Base-by-base conservation (phyloP, 116 monocot genomes). In the Trichopus zeylanicus region DNA sequence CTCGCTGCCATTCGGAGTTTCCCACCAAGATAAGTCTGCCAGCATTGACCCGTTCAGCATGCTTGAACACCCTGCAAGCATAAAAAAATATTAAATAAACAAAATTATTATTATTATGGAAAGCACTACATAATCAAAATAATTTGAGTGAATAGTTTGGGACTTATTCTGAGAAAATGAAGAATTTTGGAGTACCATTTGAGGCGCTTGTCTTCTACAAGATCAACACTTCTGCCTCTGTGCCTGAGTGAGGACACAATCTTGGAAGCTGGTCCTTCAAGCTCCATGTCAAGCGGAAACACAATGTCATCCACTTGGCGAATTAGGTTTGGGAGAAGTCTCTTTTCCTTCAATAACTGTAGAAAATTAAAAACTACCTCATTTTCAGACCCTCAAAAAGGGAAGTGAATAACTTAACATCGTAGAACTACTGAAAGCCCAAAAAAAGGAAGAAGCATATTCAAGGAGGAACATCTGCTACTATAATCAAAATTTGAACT, bases 331-430 rank as follows among this genome's bases (percentile, higher is more conserved):
- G 99, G 92, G 18, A 92, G 20, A 56, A 99, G 83, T 21, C 76
- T 83, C 62, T 92, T 99, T 47, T 99, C 99, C 81, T 86, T 92
- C 26, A 99, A 70, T 70, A 99, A 59, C 99, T 99, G 78, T n/a
- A 42, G 8, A 3, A 16, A 13, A n/a, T 18, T 55, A 20, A 34
- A 8, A 37, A 33, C 3, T 23, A 24, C 3, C 0, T 29, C 29
- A 57, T 19, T 31, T 57, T n/a, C 16, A 8, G 0, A 31, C 8
- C n/a, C n/a, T n/a, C n/a, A n/a, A 31, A 31, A 31, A 31, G 31
- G 5, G n/a, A 29, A 31, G 29, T 3, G 3, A 15, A 31, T n/a
- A 31, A 7, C 9, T 57, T 31, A 19, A 5, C 19, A 51, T 7
- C 20, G 22, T 21, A 24, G 1, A 8, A 51, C 22, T 22, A 51